Base-by-base conservation (phyloP, 2,329 filamentous ascomycete genomes). In the Coniochaeta pulveracea region DNA sequence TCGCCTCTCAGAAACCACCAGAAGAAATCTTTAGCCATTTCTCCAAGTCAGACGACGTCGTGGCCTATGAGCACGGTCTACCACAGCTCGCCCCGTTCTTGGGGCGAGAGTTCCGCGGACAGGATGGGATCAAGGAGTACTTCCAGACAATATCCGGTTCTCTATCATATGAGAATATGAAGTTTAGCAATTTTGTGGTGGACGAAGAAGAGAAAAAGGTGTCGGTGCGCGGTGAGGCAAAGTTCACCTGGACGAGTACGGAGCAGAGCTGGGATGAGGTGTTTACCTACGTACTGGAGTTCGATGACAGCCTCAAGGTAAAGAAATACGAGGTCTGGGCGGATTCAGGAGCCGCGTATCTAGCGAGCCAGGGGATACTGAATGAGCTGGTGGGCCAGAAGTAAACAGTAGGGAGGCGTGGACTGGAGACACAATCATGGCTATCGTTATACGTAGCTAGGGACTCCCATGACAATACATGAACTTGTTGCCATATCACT, bases 351-450 rank as follows among this genome's bases (percentile, higher is more conserved):
- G 54, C 55, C 6, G 49, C 53, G 26, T 57, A 51, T 42, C 47
- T 76, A 55, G 42, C 77, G 66, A 23, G 75, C 70, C 37, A 78
- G 55, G 38, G 81, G 58, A 26, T 71, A 15, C 10, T 33, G 30
- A 4, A 8, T 5, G 30, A 33, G 4, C 16, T 22, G 19, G n/a
- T 12, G 10, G 14, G 27, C 18, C 11, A 23, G 21, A 23, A 23
- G 21, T n/a, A n/a, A n/a, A n/a, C n/a, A n/a, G n/a, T n/a, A 23
- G 21, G 21, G 21, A n/a, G 21, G 21, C 8, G 21, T n/a, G n/a
- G n/a, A n/a, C n/a, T n/a, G n/a, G n/a, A n/a, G n/a, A n/a, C n/a
- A n/a, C n/a, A n/a, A n/a, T n/a, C n/a, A n/a, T n/a, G n/a, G n/a
- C n/a, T n/a, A n/a, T n/a, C n/a, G n/a, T n/a, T n/a, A n/a, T n/a